Conservation (phyloP, 768 basidiomycete species). For the Mycena rebaudengoi region DNA sequence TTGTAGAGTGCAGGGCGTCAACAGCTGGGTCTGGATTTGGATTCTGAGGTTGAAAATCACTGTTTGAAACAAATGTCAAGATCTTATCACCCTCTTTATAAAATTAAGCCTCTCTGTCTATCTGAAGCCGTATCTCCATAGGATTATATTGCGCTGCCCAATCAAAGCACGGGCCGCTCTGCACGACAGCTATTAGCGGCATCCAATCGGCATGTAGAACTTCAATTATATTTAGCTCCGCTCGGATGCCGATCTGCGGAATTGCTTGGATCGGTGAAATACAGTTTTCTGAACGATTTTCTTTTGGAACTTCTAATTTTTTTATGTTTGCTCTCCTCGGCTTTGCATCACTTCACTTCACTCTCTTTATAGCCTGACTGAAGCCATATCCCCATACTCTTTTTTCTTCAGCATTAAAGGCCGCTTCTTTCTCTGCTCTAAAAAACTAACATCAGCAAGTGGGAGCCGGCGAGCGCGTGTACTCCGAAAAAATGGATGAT, state of each 20-base stretch:
- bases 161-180: not conserved
- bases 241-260: not conserved
- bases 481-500: no score
- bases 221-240: not conserved
- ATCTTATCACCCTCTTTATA: no score
- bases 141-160: not conserved
- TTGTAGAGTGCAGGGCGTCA: no score
- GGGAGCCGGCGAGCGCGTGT: no score
- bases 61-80: no score
- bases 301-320: not conserved
- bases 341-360: not conserved
- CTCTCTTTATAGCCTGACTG: not conserved
- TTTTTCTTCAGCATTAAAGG: not conserved
- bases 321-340: not conserved
- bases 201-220: no score
- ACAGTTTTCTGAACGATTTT: no score
- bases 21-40: no score
- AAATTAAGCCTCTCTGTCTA: no score
- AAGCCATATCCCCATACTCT: not conserved
- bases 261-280: no score
- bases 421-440: not conserved
- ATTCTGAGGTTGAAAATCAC: no score
- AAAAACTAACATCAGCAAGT: constrained; percentile 1
- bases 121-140: constrained; percentile 1
- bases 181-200: no score